Evolutionary conservation across 2,329 filamentous ascomycete species (phyloP), one percentile per base, ranked within the genome.

Genomic region (Blumeria graminis): DNA sequence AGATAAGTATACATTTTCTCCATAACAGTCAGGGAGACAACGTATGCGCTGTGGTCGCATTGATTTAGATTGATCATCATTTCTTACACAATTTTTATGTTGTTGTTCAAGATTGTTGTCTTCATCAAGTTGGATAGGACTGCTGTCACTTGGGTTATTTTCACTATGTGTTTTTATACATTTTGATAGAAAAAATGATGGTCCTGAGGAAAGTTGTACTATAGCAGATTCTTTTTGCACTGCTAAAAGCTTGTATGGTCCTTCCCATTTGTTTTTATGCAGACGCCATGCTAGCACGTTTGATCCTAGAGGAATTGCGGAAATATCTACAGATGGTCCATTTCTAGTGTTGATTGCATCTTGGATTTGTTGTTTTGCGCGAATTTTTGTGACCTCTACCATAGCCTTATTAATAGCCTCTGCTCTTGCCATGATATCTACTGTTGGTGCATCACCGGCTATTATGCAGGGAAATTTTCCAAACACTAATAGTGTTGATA

Each of bases 391-490:
- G 18, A 58, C 34, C 51, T 60, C 56, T 5, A 33, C 55, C 48
- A 56, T 58, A 9, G 57, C 58, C 16, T 60, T 60, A 9, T 54
- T 55, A 22, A 58, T 33, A 3, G 57, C 45, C 7, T 13, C 32
- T 34, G 57, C 46, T 33, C 56, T 8, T 39, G 55, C 34, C 6
- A 11, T 43, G 11, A 55, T 34, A 3, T 50, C 32, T 28, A 35
- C 18, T 9, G 43, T 22, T 10, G 35, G 43, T 52, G 35, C 6
- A 46, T 34, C 28, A 36, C n/a, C 8, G 35, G 5, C 39, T 9
- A 11, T 33, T 41, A 46, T 56, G 6, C 36, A 9, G 9, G 53
- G 53, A 46, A 32, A 56, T 18, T 38, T 41, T 8, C 54, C 39
- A 46, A 36, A 56, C 22, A 52, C 50, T 5, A 52, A 16, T n/a